phyloP scores from a whole-genome alignment of 2,329 filamentous ascomycete genomes.

The Aspergillus sojae region DNA sequence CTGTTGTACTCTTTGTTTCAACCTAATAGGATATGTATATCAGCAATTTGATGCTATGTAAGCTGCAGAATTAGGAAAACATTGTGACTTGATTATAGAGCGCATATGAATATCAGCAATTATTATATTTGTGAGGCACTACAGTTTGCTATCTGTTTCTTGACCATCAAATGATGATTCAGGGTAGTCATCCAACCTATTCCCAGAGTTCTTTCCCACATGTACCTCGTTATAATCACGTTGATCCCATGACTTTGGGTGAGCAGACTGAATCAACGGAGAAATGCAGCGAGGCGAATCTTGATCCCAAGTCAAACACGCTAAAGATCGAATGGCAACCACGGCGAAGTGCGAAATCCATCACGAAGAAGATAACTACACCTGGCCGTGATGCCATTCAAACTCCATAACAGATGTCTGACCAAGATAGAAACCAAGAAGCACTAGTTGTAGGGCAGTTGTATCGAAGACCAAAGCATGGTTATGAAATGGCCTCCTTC shows the following conservation, averaged over 20 bases:
- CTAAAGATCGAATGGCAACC: background rate
- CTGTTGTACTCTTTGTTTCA: conserved; percentile 35
- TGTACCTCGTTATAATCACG: conserved; percentile 43
- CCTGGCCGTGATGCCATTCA: conserved; percentile 6
- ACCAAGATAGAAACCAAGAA: conserved; percentile 9
- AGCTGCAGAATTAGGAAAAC: background rate
- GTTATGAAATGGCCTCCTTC: conserved; percentile 56
- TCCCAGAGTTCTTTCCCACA: conserved; percentile 12
- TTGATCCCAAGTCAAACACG: conserved; percentile 8
- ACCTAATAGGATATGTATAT: conserved; percentile 19
- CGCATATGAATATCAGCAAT: background rate
- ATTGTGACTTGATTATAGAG: background rate
- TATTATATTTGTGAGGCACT: conserved; percentile 3
- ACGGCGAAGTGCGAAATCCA: conserved; percentile 35
- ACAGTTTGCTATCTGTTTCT: background rate
- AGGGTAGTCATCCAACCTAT: background rate
- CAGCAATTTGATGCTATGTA: conserved; percentile 13
- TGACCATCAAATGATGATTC: background rate
- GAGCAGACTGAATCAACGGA: conserved; percentile 21
- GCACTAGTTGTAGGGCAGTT: conserved; percentile 56
- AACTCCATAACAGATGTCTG: conserved; percentile 2
- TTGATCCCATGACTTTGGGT: conserved; percentile 30
- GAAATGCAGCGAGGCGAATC: conserved; percentile 27
- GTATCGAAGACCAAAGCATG: conserved; percentile 61
- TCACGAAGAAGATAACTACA: conserved; percentile 41